Evolutionary conservation across 805 yeast species (phyloP).

Genomic region (Myxozyma monticola): DNA sequence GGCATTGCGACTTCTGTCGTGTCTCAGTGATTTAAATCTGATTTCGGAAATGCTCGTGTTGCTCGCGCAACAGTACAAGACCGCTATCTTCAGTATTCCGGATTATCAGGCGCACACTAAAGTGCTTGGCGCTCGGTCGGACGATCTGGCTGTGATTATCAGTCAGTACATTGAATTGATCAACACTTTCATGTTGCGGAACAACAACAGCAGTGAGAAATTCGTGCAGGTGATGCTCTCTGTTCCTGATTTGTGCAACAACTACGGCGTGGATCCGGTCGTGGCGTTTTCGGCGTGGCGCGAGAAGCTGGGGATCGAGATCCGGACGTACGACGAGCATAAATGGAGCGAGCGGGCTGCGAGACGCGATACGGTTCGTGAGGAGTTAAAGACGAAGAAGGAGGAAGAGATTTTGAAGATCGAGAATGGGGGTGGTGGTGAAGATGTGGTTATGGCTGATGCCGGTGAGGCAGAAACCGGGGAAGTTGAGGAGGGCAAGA

Average conservation of each 20-base stretch:
- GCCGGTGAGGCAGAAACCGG: no score
- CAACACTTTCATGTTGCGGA: conserved; percentile 48
- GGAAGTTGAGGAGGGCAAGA: conserved; percentile 63
- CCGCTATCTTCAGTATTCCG: conserved; percentile 39
- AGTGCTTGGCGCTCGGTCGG: conserved; percentile 67
- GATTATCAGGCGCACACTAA: conserved; percentile 55
- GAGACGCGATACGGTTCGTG: conserved; percentile 7
- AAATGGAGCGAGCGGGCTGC: conserved; percentile 7
- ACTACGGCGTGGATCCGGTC: conserved; percentile 39
- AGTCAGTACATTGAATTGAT: conserved; percentile 64
- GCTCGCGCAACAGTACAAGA: conserved; percentile 51
- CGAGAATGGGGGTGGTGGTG: conserved; percentile 35
- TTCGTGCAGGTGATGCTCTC: conserved; percentile 21
- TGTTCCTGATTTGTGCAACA: conserved; percentile 31
- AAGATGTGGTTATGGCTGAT: conserved; percentile 44
- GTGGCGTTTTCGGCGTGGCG: conserved; percentile 87
- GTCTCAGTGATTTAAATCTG: conserved; percentile 44
- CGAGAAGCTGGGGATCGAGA: conserved; percentile 37
- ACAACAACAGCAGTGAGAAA: conserved; percentile 16
- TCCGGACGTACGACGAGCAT: conserved; percentile 33
- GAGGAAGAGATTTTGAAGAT: neutral
- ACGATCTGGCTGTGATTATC: conserved; percentile 67
- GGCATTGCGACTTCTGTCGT: conserved; percentile 51
- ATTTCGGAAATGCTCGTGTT: conserved; percentile 67
- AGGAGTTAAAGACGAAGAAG: conserved; percentile 25